Percentiles rank a stretch among this genome's conserved stretches.
phyloP scores from a whole-genome alignment of 768 basidiomycete species.

The Tephrocybe sp. region DNA sequence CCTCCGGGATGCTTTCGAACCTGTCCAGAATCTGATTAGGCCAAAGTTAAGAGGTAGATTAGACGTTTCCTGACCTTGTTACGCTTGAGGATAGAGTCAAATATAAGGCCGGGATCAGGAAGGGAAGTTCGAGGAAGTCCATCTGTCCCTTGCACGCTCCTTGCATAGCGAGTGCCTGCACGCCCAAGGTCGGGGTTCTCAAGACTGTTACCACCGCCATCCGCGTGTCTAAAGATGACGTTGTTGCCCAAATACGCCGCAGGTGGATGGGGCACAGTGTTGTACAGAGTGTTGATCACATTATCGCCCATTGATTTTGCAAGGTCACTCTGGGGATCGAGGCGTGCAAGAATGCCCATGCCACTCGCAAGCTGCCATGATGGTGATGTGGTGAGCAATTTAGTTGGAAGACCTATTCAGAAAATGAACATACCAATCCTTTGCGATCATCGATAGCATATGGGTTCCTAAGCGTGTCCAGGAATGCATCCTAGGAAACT shows the following conservation, averaged over 20 bases:
- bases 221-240: conserved; percentile 41
- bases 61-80: conserved; percentile 30
- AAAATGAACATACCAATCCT: conserved; percentile 27
- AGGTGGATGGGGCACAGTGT: conserved; percentile 57
- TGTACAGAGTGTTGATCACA: conserved; percentile 45
- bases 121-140: conserved; percentile 40
- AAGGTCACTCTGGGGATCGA: conserved; percentile 19
- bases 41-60: neutral
- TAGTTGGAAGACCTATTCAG: no score
- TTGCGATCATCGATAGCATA: conserved; percentile 44
- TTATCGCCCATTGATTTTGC: conserved; percentile 23
- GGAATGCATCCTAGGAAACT: conserved; percentile 28
- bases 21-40: no score
- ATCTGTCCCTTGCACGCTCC: conserved; percentile 46
- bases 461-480: conserved; percentile 27
- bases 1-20: conserved; percentile 49
- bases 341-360: conserved; percentile 27
- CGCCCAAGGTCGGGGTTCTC: conserved; percentile 46
- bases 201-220: conserved; percentile 51
- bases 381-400: no score
- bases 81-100: conserved; percentile 55
- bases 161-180: conserved; percentile 51
- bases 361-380: conserved; percentile 25
- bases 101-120: conserved; percentile 60
- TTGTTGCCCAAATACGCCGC: conserved; percentile 34